Conservation (phyloP, 306 rosid species). For the Malus domestica region ASM211411v1 NC_041802.1:9249001-9249500, state of each 20-base stretch:
- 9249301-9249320: not conserved
- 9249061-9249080: too few relatives aligned
- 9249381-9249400: not conserved
- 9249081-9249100: not conserved
- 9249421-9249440: not conserved
- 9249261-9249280: not conserved
- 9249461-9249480: too few relatives aligned
- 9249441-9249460: not conserved
- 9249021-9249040: too few relatives aligned
- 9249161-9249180: too few relatives aligned
- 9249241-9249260: not conserved
- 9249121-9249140: too few relatives aligned
- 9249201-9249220: not conserved
- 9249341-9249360: not conserved
- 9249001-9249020: not conserved
- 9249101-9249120: not conserved
- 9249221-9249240: not conserved
- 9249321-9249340: not conserved
- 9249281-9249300: not conserved
- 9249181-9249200: not conserved
- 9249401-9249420: not conserved
- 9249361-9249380: not conserved
- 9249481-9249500: too few relatives aligned
- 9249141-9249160: too few relatives aligned
- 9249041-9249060: too few relatives aligned